These are phyloP conservation scores for Posidonia oceanica DNA, from an alignment of 116 monocot genomes.

Conservation along the genomic window DNA sequence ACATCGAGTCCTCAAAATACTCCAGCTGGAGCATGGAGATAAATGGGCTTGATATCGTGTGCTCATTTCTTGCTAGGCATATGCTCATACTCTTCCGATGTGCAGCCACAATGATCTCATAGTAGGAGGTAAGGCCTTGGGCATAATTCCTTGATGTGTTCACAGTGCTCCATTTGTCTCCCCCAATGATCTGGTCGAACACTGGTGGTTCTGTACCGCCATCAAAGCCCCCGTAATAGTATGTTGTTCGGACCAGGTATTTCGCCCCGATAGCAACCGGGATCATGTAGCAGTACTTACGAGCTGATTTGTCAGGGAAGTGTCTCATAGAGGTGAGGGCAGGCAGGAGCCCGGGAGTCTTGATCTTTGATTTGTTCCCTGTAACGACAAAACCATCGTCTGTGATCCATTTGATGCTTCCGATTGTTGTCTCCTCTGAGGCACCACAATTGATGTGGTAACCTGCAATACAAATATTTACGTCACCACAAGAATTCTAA, in stretches of 20 bases:
- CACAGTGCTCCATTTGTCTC: slow-evolving; percentile 67
- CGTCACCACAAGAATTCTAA: background rate
- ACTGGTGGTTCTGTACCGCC: slow-evolving; percentile 53
- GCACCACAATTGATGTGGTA: slow-evolving; percentile 74
- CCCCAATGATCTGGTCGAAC: slow-evolving; percentile 79
- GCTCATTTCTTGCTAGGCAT: slow-evolving; percentile 67
- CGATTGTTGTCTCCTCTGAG: slow-evolving; percentile 15
- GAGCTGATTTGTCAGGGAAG: slow-evolving; percentile 56
- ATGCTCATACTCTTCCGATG: slow-evolving; percentile 49
- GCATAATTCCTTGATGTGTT: slow-evolving; percentile 61
- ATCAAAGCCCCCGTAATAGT: slow-evolving; percentile 81
- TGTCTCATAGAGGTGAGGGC: slow-evolving; percentile 46
- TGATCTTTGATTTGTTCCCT: slow-evolving; percentile 43
- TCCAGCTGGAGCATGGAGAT: slow-evolving; percentile 62
- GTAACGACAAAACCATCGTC: slow-evolving; percentile 55
- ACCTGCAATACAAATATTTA: slow-evolving; percentile 20
- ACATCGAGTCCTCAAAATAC: slow-evolving; percentile 63
- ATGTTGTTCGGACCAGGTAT: slow-evolving; percentile 70
- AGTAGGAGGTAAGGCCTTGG: slow-evolving; percentile 59
- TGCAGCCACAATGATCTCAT: slow-evolving; percentile 48
- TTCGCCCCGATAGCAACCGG: slow-evolving; percentile 40
- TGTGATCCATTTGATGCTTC: slow-evolving; percentile 47
- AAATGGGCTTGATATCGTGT: slow-evolving; percentile 50
- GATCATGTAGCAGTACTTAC: slow-evolving; percentile 70
- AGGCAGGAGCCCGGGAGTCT: slow-evolving; percentile 26